Conservation (phyloP, 2,329 filamentous ascomycete genomes). For the Pseudopithomyces maydicus region DNA sequence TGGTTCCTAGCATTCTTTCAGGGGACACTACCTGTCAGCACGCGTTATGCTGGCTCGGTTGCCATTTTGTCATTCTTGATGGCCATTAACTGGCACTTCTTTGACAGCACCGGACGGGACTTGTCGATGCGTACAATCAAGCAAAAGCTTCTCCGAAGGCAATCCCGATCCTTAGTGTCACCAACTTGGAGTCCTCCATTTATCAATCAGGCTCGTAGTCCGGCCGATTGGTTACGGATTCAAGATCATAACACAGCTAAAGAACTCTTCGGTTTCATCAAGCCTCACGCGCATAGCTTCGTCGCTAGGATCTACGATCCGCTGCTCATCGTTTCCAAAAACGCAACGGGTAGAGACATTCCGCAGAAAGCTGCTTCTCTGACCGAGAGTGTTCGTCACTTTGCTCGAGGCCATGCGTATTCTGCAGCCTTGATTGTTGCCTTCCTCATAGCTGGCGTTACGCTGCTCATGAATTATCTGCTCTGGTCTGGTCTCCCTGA, state of each 20-base stretch:
- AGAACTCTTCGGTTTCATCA: constrained; percentile 77
- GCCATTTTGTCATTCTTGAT: constrained; percentile 75
- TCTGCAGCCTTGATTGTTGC: constrained; percentile 68
- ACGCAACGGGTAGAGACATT: constrained; percentile 66
- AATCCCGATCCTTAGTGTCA: constrained; percentile 17
- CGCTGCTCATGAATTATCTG: constrained; percentile 74
- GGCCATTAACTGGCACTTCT: constrained; percentile 79
- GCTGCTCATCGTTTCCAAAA: constrained; percentile 72
- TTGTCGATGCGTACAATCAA: constrained; percentile 31
- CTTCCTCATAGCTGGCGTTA: constrained; percentile 67
- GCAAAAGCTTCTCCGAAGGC: constrained; percentile 27
- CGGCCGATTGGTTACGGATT: constrained; percentile 74
- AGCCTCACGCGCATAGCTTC: constrained; percentile 72
- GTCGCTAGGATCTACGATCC: constrained; percentile 77
- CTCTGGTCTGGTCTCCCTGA: constrained; percentile 66
- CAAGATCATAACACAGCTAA: constrained; percentile 80
- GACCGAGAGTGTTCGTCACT: constrained; percentile 55
- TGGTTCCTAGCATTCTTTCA: constrained; percentile 68
- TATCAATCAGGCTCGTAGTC: constrained; percentile 76
- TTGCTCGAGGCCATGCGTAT: constrained; percentile 69
- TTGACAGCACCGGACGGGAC: constrained; percentile 60
- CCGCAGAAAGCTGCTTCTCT: constrained; percentile 57
- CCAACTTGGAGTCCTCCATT: constrained; percentile 53
- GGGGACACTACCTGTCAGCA: constrained; percentile 70
- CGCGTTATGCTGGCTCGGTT: constrained; percentile 74